phyloP scores from a whole-genome alignment of 169 alveolate genomes.

The Cardiosporidium cionae region DNA sequence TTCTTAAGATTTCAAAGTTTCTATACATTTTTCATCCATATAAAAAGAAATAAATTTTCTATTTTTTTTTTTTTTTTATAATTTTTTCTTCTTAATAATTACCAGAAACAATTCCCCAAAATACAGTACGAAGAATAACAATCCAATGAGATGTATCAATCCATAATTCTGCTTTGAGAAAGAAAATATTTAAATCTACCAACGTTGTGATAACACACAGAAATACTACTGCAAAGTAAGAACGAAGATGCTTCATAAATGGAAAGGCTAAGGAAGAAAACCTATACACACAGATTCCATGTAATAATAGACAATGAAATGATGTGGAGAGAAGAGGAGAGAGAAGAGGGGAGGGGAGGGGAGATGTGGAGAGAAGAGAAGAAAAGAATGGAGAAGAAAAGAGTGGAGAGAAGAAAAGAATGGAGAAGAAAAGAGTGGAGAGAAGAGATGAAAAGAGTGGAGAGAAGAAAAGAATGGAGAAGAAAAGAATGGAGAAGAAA shows the following conservation, averaged over 20 bases:
- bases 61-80: too few relatives aligned
- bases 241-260: not conserved
- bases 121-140: constrained; percentile 50
- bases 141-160: constrained; percentile 63
- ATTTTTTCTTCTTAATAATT: not conserved
- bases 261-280: not conserved
- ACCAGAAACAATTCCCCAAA: constrained; percentile 47
- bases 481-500: too few relatives aligned
- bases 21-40: too few relatives aligned
- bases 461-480: too few relatives aligned
- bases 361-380: not conserved
- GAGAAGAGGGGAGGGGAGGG: not conserved
- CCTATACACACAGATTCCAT: not conserved
- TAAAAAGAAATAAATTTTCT: too few relatives aligned
- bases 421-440: too few relatives aligned
- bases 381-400: too few relatives aligned
- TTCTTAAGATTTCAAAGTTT: too few relatives aligned
- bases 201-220: constrained; percentile 3
- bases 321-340: not conserved
- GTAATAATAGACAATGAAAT: not conserved
- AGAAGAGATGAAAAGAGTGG: too few relatives aligned
- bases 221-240: not conserved
- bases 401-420: too few relatives aligned
- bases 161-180: constrained; percentile 59
- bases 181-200: constrained; percentile 36